Conservation (phyloP, 352 stramenopile species). For the Phytophthora pinifolia region DNA sequence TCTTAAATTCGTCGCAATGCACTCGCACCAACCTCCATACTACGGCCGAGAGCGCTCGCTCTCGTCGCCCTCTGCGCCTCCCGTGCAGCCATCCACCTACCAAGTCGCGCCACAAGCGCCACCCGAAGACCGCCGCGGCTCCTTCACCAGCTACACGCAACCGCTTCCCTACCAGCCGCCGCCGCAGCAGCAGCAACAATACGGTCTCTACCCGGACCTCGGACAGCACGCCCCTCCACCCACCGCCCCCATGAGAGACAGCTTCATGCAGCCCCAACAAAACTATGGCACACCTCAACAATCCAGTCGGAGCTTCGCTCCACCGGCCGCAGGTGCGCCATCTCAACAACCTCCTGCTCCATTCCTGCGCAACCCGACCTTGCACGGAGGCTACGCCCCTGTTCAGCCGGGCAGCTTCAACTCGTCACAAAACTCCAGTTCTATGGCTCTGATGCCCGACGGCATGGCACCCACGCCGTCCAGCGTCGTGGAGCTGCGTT, state of each 20-base stretch:
- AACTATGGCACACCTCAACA: conserved; percentile 9
- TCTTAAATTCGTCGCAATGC: conserved; percentile 23
- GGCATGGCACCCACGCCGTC: conserved; percentile 36
- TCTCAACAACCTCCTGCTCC: conserved; percentile 15
- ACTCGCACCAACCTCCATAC: conserved; percentile 19
- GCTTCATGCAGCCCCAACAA: conserved; percentile 17
- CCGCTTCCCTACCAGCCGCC: conserved; percentile 18
- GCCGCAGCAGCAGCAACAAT: conserved; percentile 19
- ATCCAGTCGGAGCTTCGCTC: conserved; percentile 11
- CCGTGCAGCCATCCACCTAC: conserved; percentile 26
- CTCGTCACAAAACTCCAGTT: conserved; percentile 13
- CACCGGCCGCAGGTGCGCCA: conserved; percentile 8
- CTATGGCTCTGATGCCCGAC: conserved; percentile 25
- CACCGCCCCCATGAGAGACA: conserved; percentile 16
- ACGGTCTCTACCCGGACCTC: conserved; percentile 25
- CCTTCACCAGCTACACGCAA: conserved; percentile 14
- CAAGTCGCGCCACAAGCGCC: conserved; percentile 21
- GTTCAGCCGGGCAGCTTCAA: conserved; percentile 32
- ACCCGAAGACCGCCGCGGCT: conserved; percentile 24
- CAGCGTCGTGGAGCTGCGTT: conserved; percentile 69
- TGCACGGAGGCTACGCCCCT: conserved; percentile 48
- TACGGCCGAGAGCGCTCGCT: conserved; percentile 24
- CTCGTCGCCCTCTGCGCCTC: conserved; percentile 43
- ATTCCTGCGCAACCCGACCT: conserved; percentile 20
- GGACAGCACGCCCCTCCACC: conserved; percentile 9